These are phyloP conservation scores for Penicillium riverlandense DNA, from an alignment of 495 filamentous ascomycete species.

Conservation along the genomic window DNA sequence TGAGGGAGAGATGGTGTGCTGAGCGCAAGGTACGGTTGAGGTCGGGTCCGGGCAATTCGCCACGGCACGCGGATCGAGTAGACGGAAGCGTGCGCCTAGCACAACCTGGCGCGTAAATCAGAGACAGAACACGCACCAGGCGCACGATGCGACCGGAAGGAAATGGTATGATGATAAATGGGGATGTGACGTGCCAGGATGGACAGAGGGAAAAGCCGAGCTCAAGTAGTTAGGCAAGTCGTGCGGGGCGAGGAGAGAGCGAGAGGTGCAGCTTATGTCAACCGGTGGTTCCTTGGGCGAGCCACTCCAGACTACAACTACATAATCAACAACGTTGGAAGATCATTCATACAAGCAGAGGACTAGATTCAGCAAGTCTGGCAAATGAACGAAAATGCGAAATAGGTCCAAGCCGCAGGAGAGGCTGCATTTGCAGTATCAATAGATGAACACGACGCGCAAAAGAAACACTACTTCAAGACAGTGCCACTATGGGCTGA, in stretches of 20 bases:
- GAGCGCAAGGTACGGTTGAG: not conserved
- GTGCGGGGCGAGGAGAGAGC: not conserved
- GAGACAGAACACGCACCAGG: slow-evolving; percentile 4
- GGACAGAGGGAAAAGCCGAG: not conserved
- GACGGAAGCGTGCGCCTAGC: slow-evolving; percentile 8
- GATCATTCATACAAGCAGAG: not conserved
- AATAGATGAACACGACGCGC: not conserved
- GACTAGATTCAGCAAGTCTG: not conserved
- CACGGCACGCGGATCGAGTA: slow-evolving; percentile 4
- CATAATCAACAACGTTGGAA: not conserved
- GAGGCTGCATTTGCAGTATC: not conserved
- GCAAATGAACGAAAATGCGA: slow-evolving; percentile 8
- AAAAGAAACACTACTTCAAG: not conserved
- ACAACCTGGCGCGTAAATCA: slow-evolving; percentile 9
- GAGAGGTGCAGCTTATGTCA: slow-evolving; percentile 4
- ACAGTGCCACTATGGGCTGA: too few species aligned
- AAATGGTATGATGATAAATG: not conserved
- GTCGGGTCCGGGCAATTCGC: slow-evolving; percentile 7
- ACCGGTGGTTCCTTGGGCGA: not conserved
- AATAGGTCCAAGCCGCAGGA: slow-evolving; percentile 7
- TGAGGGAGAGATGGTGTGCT: not conserved
- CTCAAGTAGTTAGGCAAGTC: slow-evolving; percentile 1
- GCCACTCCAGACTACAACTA: too few species aligned
- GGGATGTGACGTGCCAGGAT: slow-evolving; percentile 3
- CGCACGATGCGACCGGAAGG: not conserved